phyloP scores from a whole-genome alignment of 345 rosid genomes.

The Nasturtium officinale region DNA sequence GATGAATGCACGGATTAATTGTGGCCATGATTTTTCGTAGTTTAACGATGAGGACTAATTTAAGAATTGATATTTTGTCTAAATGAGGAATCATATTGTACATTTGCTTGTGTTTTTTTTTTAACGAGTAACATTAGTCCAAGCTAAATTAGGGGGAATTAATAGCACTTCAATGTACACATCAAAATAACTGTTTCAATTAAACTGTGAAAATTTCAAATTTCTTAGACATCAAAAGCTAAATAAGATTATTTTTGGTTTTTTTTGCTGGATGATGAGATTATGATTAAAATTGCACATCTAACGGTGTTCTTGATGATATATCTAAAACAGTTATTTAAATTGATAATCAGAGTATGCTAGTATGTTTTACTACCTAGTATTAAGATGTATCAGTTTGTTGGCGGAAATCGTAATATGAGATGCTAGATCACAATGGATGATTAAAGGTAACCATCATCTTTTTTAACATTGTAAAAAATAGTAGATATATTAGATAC shows the following conservation, averaged over 20 bases:
- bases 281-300: not conserved
- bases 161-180: not conserved
- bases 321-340: not conserved
- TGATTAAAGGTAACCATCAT: not conserved
- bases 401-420: not conserved
- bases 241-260: too few relatives aligned
- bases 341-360: not conserved
- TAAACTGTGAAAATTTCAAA: not conserved
- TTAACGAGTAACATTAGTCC: not conserved
- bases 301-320: not conserved
- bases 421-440: not conserved
- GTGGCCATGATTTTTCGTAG: slow-evolving; percentile 19
- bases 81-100: slow-evolving; percentile 10
- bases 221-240: too few relatives aligned
- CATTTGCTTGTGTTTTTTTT: not conserved
- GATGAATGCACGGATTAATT: slow-evolving; percentile 28
- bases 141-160: not conserved
- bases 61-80: not conserved
- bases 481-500: not conserved
- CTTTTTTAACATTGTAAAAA: not conserved
- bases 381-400: not conserved
- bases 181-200: not conserved
- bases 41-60: slow-evolving; percentile 21
- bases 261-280: not conserved
- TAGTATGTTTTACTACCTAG: not conserved